Base-by-base conservation (phyloP, 805 yeast genomes). In the Vanderwaltozyma tropicalis region DNA sequence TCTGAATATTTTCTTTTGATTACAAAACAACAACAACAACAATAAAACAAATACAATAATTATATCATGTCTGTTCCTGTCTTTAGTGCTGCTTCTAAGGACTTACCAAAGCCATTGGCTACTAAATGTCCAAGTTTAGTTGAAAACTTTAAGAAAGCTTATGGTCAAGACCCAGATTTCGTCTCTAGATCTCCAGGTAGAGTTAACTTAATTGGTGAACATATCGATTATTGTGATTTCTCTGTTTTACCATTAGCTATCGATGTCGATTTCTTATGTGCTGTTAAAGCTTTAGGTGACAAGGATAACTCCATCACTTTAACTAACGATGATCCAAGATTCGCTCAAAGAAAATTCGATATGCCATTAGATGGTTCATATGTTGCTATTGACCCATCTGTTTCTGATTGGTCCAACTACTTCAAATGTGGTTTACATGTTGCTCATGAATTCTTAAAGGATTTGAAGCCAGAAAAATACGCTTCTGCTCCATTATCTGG, bases 171-270 rank as follows among this genome's bases (percentile, higher is more conserved):
- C 8, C 49, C 54, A 3, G 69, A 66, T 27, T 69, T 76, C 49
- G 57, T 74, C 26, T 61, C 77, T n/a, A 64, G 86, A 34, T 72
- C 83, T 6, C 87, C 88, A 5, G 87, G 87, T 22, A 64, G 88
- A 47, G 86, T 80, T 35, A 80, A 80, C 52, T 60, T 80, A 43
- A 76, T 80, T 39, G 87, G 88, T 22, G 87, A 80, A 45, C 88
- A 80, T 50, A 74, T 80, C 36, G 87, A 80, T 59, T 80, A 79
- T 54, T 68, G 74, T 43, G 69, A 71, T 47, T 80, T 76, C 51
- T 68, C 82, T 3, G 82, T 76, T 5, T 64, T 80, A 44, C 87
- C 87, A 10, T 71, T 80, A 77, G 85, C 88, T 3, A 72, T 80
- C 27, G 80, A 76, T 32, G 68, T 63, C n/a, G 86, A 80, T 49